phyloP scores from a whole-genome alignment of 192 early-diverging fungal species.

The Backusella circina region DNA sequence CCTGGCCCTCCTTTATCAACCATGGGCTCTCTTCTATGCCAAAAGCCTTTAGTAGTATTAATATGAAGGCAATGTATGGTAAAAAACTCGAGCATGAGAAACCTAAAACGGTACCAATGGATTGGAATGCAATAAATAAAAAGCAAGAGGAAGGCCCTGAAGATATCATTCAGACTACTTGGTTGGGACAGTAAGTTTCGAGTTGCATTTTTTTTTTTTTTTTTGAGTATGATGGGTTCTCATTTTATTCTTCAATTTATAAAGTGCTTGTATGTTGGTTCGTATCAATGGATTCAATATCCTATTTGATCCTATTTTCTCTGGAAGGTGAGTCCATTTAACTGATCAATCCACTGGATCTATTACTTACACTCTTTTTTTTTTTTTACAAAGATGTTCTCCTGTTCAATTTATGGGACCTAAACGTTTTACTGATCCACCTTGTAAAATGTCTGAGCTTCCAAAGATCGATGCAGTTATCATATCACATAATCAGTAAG shows the following conservation, averaged over 20 bases:
- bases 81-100: not conserved
- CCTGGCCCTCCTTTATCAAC: not conserved
- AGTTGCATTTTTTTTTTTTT: not conserved
- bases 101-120: not conserved
- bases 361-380: not conserved
- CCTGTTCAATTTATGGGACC: slow-evolving; percentile 66
- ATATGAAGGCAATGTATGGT: not conserved
- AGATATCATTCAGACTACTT: not conserved
- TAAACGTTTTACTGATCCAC: slow-evolving; percentile 60
- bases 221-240: not conserved
- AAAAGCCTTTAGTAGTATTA: not conserved
- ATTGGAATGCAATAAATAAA: not conserved
- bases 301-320: slow-evolving; percentile 75
- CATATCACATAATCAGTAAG: slow-evolving; percentile 77
- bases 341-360: not conserved
- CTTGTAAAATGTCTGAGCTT: slow-evolving; percentile 61
- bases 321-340: slow-evolving; percentile 26
- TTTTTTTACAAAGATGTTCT: slow-evolving; percentile 50
- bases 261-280: slow-evolving; percentile 59
- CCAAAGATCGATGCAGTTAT: slow-evolving; percentile 71
- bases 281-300: slow-evolving; percentile 64
- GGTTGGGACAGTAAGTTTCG: not conserved
- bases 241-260: not conserved
- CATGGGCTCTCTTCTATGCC: not conserved
- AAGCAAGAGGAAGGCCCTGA: not conserved